Evolutionary conservation across 2,329 filamentous ascomycete genomes (phyloP), one percentile per base, ranked within the genome.

Genomic region (Talaromyces sp.): DNA sequence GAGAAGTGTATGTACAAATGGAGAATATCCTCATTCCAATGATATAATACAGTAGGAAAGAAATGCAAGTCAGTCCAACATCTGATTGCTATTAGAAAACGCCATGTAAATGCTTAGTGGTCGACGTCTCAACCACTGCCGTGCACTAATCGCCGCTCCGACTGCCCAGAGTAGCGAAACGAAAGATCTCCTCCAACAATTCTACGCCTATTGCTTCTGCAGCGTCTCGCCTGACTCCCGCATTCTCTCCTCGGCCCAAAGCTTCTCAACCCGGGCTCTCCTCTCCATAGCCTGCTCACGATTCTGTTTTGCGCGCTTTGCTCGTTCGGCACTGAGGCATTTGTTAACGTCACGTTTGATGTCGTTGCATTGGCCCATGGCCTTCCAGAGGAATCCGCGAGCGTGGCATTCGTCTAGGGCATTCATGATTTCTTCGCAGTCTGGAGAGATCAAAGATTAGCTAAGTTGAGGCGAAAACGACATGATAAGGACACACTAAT

Each of bases 371-470:
- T 90, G 92, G 64, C 95, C 95, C 67, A 92, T 82, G 1, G 91
- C 89, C 80, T 97, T 97, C 87, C 91, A 93, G 65, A 99, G 80
- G 80, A 99, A 99, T 63, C 95, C 95, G 66, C 86, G 86, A 37
- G 91, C 90, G 76, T 99, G 95, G 82, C 95, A 99, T 82, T 97
- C 92, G 74, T 98, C 95, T 70, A 99, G 91, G 57, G 91, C 90
- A 60, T 84, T 89, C 88, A 98, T 97, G 77, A 99, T 87, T 71
- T 96, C 93, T 79, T 94, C 92, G 85, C 95, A 99, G 74, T 90
- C 95, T 99, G 73, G 11, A n/a, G n/a, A 52, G 41, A 43, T 50
- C 25, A 22, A 50, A 11, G 15, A 25, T 37, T 43, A 52, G 39
- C 25, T 19, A n/a, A 52, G 59, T 49, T 60, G 9, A 13, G 9